Percentiles rank a stretch among this genome's conserved stretches.
These are phyloP conservation scores for Aethionema arabicum DNA, from an alignment of 345 rosid genomes.

Conservation along the genomic window DNA sequence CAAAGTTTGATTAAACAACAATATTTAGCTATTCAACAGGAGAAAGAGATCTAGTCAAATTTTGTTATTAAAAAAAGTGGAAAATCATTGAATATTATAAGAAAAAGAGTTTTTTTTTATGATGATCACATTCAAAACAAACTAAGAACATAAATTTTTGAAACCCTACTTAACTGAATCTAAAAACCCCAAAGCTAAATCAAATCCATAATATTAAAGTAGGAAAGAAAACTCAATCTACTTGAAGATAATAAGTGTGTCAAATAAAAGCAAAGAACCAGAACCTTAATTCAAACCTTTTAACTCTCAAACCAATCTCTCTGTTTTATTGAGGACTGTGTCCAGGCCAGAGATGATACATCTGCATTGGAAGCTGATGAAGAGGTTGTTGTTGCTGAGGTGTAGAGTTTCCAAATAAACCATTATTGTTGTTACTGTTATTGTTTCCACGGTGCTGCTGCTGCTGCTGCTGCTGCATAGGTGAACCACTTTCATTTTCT, in stretches of 20 bases:
- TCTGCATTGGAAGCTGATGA: constrained; percentile 35
- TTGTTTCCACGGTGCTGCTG: constrained; percentile 19
- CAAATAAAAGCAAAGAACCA: constrained; percentile 23
- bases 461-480: constrained; percentile 7
- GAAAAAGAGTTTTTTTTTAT: constrained; percentile 22
- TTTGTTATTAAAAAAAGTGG: constrained; percentile 8
- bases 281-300: neutral
- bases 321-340: constrained; percentile 29
- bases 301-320: neutral
- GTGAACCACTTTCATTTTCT: constrained; percentile 52
- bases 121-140: constrained; percentile 31
- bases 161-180: constrained; percentile 35
- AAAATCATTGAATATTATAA: neutral
- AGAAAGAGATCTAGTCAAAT: neutral
- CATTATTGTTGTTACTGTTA: constrained; percentile 29
- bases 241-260: constrained; percentile 29
- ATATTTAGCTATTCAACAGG: neutral
- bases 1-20: too few species aligned
- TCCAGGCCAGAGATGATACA: constrained; percentile 32
- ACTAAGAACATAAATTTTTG: constrained; percentile 26
- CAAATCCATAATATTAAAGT: constrained; percentile 7
- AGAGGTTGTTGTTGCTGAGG: constrained; percentile 28
- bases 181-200: constrained; percentile 31
- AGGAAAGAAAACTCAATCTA: constrained; percentile 38
- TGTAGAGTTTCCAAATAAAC: constrained; percentile 30